Percentiles rank a stretch among this genome's conserved stretches.
Conservation (phyloP, 2,329 filamentous ascomycete species). For the Sclerotinia subarctica region DNA sequence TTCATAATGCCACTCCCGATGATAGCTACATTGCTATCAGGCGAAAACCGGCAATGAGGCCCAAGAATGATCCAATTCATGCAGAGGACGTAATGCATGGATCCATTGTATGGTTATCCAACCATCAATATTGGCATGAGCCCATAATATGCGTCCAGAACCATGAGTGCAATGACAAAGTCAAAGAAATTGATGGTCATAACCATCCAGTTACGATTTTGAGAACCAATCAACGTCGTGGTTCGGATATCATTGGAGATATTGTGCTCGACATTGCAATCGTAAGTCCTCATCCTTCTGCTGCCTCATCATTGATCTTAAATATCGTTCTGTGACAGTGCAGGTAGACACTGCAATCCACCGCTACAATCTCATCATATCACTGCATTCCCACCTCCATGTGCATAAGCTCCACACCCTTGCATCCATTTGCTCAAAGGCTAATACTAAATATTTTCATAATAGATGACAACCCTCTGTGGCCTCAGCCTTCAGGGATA, state of each 20-base stretch:
- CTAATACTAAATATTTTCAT: not conserved
- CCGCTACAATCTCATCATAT: not conserved
- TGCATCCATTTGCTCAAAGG: too few relatives aligned
- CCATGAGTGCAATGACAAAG: slow-evolving; percentile 5
- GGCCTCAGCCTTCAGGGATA: not conserved
- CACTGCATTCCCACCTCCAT: not conserved
- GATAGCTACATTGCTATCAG: not conserved
- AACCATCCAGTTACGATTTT: slow-evolving; percentile 25
- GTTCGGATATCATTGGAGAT: slow-evolving; percentile 20
- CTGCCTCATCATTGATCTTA: not conserved
- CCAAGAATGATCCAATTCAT: not conserved
- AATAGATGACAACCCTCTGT: not conserved
- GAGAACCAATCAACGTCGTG: slow-evolving; percentile 18
- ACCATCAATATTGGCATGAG: not conserved
- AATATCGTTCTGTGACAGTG: not conserved
- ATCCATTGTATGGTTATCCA: slow-evolving; percentile 25
- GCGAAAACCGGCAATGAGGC: not conserved
- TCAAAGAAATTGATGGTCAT: slow-evolving; percentile 21
- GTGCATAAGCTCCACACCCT: too few relatives aligned
- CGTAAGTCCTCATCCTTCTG: slow-evolving; percentile 12
- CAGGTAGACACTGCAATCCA: not conserved
- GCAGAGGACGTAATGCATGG: slow-evolving; percentile 16
- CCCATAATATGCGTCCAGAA: slow-evolving; percentile 20
- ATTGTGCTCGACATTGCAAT: slow-evolving; percentile 24
- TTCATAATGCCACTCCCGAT: not conserved